These are phyloP conservation scores for Mariannaea elegans DNA, from an alignment of 2,329 filamentous ascomycete species.

Conservation along the genomic window DNA sequence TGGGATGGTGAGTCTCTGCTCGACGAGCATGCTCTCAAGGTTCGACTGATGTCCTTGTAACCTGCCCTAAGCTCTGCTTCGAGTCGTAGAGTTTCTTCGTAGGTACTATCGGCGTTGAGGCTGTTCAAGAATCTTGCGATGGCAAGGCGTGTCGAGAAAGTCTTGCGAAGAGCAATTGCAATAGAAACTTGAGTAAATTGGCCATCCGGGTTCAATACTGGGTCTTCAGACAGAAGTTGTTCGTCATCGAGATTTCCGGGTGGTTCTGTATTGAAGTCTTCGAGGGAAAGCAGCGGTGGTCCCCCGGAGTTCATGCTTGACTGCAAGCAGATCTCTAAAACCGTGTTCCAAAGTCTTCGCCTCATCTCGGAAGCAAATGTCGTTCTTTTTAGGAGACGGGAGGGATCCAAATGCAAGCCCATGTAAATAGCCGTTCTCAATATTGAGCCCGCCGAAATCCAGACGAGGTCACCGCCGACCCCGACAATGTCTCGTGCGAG, in stretches of 20 bases:
- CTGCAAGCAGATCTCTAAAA: slow-evolving; percentile 57
- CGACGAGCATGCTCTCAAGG: slow-evolving; percentile 39
- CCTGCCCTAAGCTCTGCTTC: slow-evolving; percentile 52
- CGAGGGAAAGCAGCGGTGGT: slow-evolving; percentile 52
- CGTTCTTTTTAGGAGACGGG: slow-evolving; percentile 46
- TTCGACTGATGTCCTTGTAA: slow-evolving; percentile 52
- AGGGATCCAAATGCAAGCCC: slow-evolving; percentile 61
- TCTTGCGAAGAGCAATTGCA: slow-evolving; percentile 52
- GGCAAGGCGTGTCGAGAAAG: slow-evolving; percentile 53
- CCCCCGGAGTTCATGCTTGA: slow-evolving; percentile 57
- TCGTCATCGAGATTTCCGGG: slow-evolving; percentile 62
- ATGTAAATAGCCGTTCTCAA: slow-evolving; percentile 58
- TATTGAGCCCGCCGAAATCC: slow-evolving; percentile 56
- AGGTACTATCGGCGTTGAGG: slow-evolving; percentile 47
- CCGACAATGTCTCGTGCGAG: slow-evolving; percentile 50
- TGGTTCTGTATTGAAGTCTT: slow-evolving; percentile 58
- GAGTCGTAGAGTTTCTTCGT: slow-evolving; percentile 55
- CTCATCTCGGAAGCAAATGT: slow-evolving; percentile 56
- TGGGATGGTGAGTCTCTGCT: slow-evolving; percentile 34
- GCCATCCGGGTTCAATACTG: slow-evolving; percentile 44
- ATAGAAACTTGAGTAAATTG: slow-evolving; percentile 53
- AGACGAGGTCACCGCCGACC: slow-evolving; percentile 56
- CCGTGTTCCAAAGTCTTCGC: slow-evolving; percentile 61
- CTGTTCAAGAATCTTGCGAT: slow-evolving; percentile 56
- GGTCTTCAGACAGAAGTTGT: slow-evolving; percentile 47